These are phyloP conservation scores for Vitis hybrid DNA, from an alignment of 177 flowering plant genomes.

Conservation along the genomic window DNA sequence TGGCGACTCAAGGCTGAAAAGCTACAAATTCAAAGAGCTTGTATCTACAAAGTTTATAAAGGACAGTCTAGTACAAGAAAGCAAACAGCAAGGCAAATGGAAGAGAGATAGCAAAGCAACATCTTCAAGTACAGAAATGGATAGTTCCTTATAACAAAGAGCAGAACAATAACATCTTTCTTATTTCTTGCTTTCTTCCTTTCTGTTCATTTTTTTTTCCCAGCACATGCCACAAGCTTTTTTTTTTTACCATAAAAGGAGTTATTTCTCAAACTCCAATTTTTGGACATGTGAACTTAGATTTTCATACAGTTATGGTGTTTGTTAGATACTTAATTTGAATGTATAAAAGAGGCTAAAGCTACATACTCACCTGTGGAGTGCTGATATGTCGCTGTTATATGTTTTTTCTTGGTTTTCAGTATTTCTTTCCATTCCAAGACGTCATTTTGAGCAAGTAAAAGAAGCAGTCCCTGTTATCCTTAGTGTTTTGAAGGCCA, in stretches of 20 bases:
- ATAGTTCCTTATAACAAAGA: too few relatives aligned
- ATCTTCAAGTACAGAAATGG: not conserved
- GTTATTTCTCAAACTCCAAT: not conserved
- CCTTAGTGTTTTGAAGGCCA: slow-evolving; percentile 43
- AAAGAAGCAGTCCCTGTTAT: slow-evolving; percentile 68
- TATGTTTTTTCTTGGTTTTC: slow-evolving; percentile 29
- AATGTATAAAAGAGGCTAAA: not conserved
- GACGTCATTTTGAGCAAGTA: slow-evolving; percentile 79
- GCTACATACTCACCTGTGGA: not conserved
- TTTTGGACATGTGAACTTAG: not conserved
- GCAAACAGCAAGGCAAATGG: too few relatives aligned
- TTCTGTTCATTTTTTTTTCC: not conserved
- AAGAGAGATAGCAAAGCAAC: too few relatives aligned
- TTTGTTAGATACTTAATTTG: not conserved
- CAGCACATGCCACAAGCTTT: not conserved
- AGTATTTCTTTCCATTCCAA: slow-evolving; percentile 56
- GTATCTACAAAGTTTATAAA: too few relatives aligned
- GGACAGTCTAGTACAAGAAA: too few relatives aligned
- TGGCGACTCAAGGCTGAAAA: too few relatives aligned
- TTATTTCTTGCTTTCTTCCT: not conserved
- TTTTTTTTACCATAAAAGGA: too few relatives aligned
- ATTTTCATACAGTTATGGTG: not conserved
- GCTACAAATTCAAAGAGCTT: too few relatives aligned
- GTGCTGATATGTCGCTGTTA: not conserved
- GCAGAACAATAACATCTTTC: not conserved